A percentile compares a stretch with the other conserved stretches of the same genome.
These are phyloP conservation scores for Trichoderma atrobrunneum DNA, from an alignment of 2,329 filamentous ascomycete species.

Conservation along the genomic window DNA sequence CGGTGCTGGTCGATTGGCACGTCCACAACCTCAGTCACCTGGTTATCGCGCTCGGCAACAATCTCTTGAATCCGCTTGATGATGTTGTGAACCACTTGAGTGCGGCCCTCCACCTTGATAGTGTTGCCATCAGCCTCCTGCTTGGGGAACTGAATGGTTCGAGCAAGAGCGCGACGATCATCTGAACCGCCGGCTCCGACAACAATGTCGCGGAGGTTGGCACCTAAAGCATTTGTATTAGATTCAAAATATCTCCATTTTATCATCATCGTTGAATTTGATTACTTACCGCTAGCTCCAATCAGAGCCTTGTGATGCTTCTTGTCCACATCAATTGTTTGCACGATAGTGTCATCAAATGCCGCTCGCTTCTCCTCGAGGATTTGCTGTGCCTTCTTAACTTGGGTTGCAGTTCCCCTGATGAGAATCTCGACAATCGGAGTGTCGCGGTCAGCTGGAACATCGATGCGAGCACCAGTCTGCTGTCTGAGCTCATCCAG, in stretches of 20 bases:
- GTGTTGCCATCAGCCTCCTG: slow-evolving; percentile 76
- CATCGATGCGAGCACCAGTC: slow-evolving; percentile 87
- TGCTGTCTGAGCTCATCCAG: slow-evolving; percentile 85
- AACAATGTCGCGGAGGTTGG: slow-evolving; percentile 83
- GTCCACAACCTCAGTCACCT: slow-evolving; percentile 74
- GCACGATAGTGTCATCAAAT: slow-evolving; percentile 85
- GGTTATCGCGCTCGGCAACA: slow-evolving; percentile 78
- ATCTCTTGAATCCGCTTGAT: slow-evolving; percentile 76
- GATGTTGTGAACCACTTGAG: slow-evolving; percentile 84
- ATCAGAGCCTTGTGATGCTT: slow-evolving; percentile 91
- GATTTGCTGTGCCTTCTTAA: slow-evolving; percentile 86
- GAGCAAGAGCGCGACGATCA: slow-evolving; percentile 77
- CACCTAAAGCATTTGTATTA: slow-evolving; percentile 49
- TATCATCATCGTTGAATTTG: not conserved
- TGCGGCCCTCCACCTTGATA: slow-evolving; percentile 85
- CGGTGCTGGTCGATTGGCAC: slow-evolving; percentile 89
- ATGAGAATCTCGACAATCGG: slow-evolving; percentile 81
- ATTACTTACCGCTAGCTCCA: slow-evolving; percentile 74
- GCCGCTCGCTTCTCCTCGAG: slow-evolving; percentile 81
- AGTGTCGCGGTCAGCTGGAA: slow-evolving; percentile 75
- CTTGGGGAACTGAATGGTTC: slow-evolving; percentile 92
- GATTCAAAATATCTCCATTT: not conserved
- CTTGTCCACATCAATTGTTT: slow-evolving; percentile 86
- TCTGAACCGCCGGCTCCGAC: slow-evolving; percentile 84
- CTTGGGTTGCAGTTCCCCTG: slow-evolving; percentile 88